Evolutionary conservation across 805 yeast genomes (phyloP).

Genomic region (Cyberlindnera samutprakarnensis): DNA sequence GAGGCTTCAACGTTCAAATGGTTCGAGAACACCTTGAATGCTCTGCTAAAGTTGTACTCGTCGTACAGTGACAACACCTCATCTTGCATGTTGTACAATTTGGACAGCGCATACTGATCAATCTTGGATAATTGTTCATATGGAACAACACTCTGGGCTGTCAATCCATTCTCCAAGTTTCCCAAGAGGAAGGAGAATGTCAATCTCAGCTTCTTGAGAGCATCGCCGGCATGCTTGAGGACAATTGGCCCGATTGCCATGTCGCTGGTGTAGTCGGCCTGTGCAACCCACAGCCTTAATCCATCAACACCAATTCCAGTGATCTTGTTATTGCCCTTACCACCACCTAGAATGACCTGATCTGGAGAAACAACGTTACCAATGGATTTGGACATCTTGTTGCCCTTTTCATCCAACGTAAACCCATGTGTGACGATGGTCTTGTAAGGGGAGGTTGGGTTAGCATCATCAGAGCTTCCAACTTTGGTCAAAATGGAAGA

Average conservation of each 20-base stretch:
- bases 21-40: constrained; percentile 57
- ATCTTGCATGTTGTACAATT: constrained; percentile 39
- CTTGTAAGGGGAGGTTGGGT: constrained; percentile 54
- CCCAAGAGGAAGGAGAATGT: constrained; percentile 81
- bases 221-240: constrained; percentile 68
- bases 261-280: constrained; percentile 78
- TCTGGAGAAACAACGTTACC: constrained; percentile 75
- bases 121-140: constrained; percentile 34
- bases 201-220: constrained; percentile 72
- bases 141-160: constrained; percentile 26
- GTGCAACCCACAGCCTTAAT: constrained; percentile 83
- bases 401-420: constrained; percentile 75
- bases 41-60: constrained; percentile 58
- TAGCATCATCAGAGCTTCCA: constrained; percentile 28
- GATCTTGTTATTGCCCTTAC: constrained; percentile 41
- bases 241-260: constrained; percentile 67
- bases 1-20: constrained; percentile 74
- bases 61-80: constrained; percentile 40
- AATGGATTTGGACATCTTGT: constrained; percentile 89
- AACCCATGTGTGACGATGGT: constrained; percentile 89
- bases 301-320: constrained; percentile 88
- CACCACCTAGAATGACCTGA: constrained; percentile 38
- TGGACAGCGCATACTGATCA: constrained; percentile 59
- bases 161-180: constrained; percentile 45
- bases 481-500: constrained; percentile 79